Evolutionary conservation across 768 basidiomycete genomes (phyloP).

Genomic region (Psilocybe sp.): DNA sequence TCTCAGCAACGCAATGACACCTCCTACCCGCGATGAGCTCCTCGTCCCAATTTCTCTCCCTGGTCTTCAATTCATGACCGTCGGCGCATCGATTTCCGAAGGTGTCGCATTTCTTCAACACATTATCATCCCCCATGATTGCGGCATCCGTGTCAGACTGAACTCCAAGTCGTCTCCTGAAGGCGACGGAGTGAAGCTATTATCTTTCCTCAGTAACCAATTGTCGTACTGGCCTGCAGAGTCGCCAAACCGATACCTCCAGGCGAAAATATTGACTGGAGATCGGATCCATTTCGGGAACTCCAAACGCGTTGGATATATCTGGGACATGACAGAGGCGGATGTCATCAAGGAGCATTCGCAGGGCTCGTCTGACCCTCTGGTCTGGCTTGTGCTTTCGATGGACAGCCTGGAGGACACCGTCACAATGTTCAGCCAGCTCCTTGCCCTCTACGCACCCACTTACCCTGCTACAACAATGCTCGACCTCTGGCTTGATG

Average conservation of each 20-base stretch:
- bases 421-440: constrained; percentile 13
- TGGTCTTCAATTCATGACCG: constrained; percentile 16
- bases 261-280: constrained; percentile 21
- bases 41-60: constrained; percentile 11
- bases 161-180: constrained; percentile 4
- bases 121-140: constrained; percentile 14
- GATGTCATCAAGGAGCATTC: constrained; percentile 16
- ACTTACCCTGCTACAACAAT: constrained; percentile 17
- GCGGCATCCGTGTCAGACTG: constrained; percentile 18
- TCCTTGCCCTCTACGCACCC: constrained; percentile 15
- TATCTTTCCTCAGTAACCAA: constrained; percentile 15
- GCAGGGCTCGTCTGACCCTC: constrained; percentile 11
- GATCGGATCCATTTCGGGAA: constrained; percentile 24
- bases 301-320: constrained; percentile 17
- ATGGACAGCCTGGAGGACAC: constrained; percentile 12
- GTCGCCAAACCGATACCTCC: constrained; percentile 15
- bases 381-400: constrained; percentile 19
- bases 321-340: constrained; percentile 21
- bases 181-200: constrained; percentile 5
- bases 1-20: constrained; percentile 18
- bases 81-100: constrained; percentile 17
- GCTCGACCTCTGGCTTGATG: constrained; percentile 20
- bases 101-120: constrained; percentile 14
- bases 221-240: constrained; percentile 16
- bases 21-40: constrained; percentile 1